Evolutionary conservation across 139 green algal species (phyloP).

Genomic region (Gonium pectorale): DNA sequence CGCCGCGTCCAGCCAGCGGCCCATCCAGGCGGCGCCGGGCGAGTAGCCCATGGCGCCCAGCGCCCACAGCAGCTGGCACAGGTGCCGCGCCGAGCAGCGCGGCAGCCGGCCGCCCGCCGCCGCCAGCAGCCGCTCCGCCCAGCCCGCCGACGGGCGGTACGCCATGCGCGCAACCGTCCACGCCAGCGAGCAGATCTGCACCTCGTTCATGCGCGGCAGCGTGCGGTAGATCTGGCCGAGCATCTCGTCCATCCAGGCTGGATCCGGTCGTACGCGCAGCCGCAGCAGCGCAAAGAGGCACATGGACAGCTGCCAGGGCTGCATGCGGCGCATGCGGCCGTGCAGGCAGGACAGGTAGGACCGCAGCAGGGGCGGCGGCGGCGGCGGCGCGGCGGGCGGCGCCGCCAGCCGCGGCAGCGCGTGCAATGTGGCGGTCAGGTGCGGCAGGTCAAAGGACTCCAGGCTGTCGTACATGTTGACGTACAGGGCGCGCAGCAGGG

Average conservation of each 20-base stretch:
- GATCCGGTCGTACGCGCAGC: neutral
- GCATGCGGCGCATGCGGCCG: constrained; percentile 17
- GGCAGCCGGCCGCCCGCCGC: constrained; percentile 18
- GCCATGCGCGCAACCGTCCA: constrained; percentile 7
- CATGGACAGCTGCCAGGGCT: constrained; percentile 37
- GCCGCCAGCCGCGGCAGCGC: neutral
- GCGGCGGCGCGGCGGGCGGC: constrained; percentile 1
- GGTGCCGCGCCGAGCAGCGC: constrained; percentile 5
- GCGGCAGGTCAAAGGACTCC: neutral
- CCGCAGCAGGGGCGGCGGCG: neutral
- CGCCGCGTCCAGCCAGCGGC: constrained; percentile 8
- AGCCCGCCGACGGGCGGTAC: neutral
- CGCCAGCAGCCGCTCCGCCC: neutral
- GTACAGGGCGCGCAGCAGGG: constrained; percentile 17
- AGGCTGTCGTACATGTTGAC: neutral
- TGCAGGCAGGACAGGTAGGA: constrained; percentile 34
- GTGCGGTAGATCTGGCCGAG: neutral
- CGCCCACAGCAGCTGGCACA: constrained; percentile 33
- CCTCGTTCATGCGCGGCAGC: constrained; percentile 22
- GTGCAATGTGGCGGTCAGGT: constrained; percentile 22
- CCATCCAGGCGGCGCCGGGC: constrained; percentile 5
- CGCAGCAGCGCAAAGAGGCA: constrained; percentile 4
- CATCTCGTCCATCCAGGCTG: constrained; percentile 21
- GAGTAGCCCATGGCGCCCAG: constrained; percentile 11
- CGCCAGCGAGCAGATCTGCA: neutral